A percentile compares a stretch with the other conserved stretches of the same genome.
Conservation (phyloP, 768 basidiomycete species). For the Amanita thiersii region DNA sequence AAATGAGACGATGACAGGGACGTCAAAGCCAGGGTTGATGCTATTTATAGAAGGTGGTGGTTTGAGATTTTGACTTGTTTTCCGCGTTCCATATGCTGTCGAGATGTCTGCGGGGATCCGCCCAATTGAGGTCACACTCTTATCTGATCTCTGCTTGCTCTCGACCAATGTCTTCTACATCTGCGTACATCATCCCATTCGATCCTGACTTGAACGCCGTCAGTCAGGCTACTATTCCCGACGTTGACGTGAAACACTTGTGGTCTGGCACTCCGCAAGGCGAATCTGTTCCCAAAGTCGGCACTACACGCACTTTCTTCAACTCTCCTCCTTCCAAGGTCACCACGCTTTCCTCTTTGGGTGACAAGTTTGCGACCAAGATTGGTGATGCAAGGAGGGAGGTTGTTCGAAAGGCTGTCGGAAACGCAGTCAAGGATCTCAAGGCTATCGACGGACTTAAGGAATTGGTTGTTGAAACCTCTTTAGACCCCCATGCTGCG, state of each 20-base stretch:
- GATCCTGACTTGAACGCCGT: constrained; percentile 32
- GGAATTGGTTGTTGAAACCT: constrained; percentile 55
- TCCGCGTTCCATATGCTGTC: too few species aligned
- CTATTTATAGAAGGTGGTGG: too few species aligned
- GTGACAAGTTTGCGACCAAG: constrained; percentile 42
- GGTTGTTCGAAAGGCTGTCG: constrained; percentile 61
- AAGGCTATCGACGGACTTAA: constrained; percentile 54
- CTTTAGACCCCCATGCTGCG: constrained; percentile 67
- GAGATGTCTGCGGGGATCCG: not conserved
- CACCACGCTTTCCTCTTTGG: constrained; percentile 51
- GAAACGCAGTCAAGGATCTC: constrained; percentile 63
- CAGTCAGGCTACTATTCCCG: constrained; percentile 17
- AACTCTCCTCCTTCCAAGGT: constrained; percentile 39
- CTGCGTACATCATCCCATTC: constrained; percentile 51
- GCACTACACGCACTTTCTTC: constrained; percentile 60
- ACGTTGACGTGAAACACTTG: constrained; percentile 37
- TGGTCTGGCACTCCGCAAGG: constrained; percentile 45
- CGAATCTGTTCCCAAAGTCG: constrained; percentile 48
- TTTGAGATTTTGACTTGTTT: too few species aligned
- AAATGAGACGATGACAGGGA: too few species aligned
- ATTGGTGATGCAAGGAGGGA: constrained; percentile 47
- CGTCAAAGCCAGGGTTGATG: too few species aligned
- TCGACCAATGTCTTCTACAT: constrained; percentile 38
- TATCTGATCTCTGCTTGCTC: constrained; percentile 9
- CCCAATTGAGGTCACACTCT: constrained; percentile 2